Evolutionary conservation across 2,329 filamentous ascomycete genomes (phyloP).

Genomic region (Fusarium albidum): DNA sequence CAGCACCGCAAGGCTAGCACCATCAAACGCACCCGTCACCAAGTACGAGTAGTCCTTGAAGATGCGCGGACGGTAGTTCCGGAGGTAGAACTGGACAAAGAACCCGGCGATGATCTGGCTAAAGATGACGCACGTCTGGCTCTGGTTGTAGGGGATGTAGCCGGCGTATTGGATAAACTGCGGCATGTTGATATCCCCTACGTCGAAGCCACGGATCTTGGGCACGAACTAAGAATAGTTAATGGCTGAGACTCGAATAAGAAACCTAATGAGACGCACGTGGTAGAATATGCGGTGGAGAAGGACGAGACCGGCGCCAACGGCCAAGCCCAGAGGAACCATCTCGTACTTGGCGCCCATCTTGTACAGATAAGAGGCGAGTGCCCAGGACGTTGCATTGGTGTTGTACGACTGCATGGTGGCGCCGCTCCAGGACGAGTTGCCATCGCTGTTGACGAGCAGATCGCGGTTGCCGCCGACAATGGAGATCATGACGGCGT

Average conservation of each 20-base stretch:
- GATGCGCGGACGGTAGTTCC: conserved; percentile 59
- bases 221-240: conserved; percentile 52
- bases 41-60: conserved; percentile 64
- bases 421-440: conserved; percentile 61
- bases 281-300: conserved; percentile 53
- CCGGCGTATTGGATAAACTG: conserved; percentile 64
- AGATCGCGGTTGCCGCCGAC: conserved; percentile 58
- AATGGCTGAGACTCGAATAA: background rate
- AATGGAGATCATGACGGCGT: conserved; percentile 64
- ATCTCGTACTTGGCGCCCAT: conserved; percentile 52
- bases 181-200: conserved; percentile 58
- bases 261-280: conserved; percentile 39
- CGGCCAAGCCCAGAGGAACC: conserved; percentile 58
- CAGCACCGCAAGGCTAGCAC: conserved; percentile 55
- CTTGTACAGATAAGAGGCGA: conserved; percentile 63
- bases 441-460: conserved; percentile 55
- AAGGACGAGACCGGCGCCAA: conserved; percentile 55
- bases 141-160: conserved; percentile 62
- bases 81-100: conserved; percentile 60
- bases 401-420: conserved; percentile 59
- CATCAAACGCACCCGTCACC: conserved; percentile 61
- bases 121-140: conserved; percentile 63
- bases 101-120: conserved; percentile 56
- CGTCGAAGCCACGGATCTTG: conserved; percentile 51
- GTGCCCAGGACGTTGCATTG: conserved; percentile 57